Evolutionary conservation across 306 rosid genomes (phyloP), one percentile per base, ranked within the genome.

Genomic region (Prunus salicina): DNA sequence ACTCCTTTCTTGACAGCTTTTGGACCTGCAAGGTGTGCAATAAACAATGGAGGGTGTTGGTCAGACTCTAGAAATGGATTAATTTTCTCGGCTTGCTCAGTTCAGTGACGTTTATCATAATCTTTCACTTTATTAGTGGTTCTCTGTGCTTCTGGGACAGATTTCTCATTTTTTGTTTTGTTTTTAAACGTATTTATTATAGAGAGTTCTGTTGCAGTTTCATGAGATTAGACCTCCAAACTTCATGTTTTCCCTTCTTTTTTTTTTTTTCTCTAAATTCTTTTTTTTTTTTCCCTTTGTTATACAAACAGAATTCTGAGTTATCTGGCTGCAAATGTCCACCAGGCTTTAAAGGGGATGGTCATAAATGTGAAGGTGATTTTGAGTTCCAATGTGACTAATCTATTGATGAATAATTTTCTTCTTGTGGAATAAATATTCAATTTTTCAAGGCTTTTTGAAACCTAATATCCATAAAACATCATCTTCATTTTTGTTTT

Each of bases 1-100:
- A 56, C 45, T 61, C 70, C 61, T 78, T 71, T 32, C 69, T 76
- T 78, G 43, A 84, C 93, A 95, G 99, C 96, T 79, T 92, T 79
- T 84, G 99, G 99, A 49, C 91, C 96, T 45, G 96, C 99, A 72
- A 92, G 99, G 82, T 95, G 99, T 63, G 51, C 96, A 25, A 61
- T 90, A 67, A 84, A 87, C 82, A 87, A 92, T 49, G 99, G 99
- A 71, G 97, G 97, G 20, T 95, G 99, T 81, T 95, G 99, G 99
- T 88, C 91, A 30, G 96, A 87, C 19, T 78, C 78, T 52, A 87
- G 18, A 83, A 46, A 90, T 11, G 85, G 76, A 76, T 47, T 76
- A 10, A 69, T 84, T 67, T 81, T 81, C 88, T 87, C 99, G 2
- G 97, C 99, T 77, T 95, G 99, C 86, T 92, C 92, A 89, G 99